These are phyloP conservation scores for Aureobasidium sp. DNA, from an alignment of 2,329 filamentous ascomycete genomes.

Conservation along the genomic window DNA sequence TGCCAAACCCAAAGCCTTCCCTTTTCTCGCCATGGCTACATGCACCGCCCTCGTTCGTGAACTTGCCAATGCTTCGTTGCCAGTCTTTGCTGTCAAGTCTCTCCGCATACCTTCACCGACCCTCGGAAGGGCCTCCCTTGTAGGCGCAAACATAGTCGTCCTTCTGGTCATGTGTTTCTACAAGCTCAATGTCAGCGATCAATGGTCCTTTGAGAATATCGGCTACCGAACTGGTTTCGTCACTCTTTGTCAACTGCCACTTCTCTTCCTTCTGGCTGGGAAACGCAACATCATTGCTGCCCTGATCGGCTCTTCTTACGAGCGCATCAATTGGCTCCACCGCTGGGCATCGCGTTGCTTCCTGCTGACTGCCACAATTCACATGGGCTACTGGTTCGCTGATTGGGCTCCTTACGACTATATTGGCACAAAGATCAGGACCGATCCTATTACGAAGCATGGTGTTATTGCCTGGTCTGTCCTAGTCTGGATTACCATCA, in stretches of 20 bases:
- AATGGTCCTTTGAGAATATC: conserved; percentile 48
- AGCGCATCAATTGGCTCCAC: conserved; percentile 66
- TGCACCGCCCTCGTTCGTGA: conserved; percentile 49
- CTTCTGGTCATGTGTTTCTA: conserved; percentile 52
- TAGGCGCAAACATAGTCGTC: conserved; percentile 43
- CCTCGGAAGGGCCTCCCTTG: conserved; percentile 33
- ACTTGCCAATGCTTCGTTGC: conserved; percentile 42
- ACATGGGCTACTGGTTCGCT: conserved; percentile 62
- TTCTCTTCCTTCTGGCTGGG: conserved; percentile 50
- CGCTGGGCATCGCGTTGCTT: conserved; percentile 65
- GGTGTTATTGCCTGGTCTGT: conserved; percentile 61
- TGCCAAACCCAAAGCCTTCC: conserved; percentile 47
- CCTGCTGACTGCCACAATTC: conserved; percentile 60
- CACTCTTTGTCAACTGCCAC: conserved; percentile 46
- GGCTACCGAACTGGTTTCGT: conserved; percentile 51
- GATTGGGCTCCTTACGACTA: conserved; percentile 57
- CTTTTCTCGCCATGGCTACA: conserved; percentile 45
- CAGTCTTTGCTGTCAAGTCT: conserved; percentile 28
- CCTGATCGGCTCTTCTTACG: conserved; percentile 58
- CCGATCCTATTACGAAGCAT: conserved; percentile 60
- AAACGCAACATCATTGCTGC: conserved; percentile 54
- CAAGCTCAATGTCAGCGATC: conserved; percentile 43
- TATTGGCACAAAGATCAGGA: conserved; percentile 50
- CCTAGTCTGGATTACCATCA: conserved; percentile 58
- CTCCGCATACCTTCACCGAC: conserved; percentile 35